Evolutionary conservation across 2,329 filamentous ascomycete genomes (phyloP), one percentile per base, ranked within the genome.

Genomic region (Diplodia intermedia): DNA sequence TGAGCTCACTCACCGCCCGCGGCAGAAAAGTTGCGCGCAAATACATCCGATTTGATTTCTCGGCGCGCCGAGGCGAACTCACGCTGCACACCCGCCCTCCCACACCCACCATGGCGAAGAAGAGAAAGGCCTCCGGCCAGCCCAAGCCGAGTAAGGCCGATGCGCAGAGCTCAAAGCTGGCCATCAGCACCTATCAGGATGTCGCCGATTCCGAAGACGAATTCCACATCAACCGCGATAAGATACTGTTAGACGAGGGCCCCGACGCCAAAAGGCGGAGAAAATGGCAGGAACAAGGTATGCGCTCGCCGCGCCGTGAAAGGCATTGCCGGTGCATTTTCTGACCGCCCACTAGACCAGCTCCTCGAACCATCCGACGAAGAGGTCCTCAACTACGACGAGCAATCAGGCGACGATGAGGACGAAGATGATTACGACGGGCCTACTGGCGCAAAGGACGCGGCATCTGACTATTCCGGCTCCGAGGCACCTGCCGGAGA

Each of bases 171-270:
- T 87, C 89, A 43, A 88, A 88, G 65, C 85, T 93, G 70, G 75
- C 77, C 23, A 81, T 86, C 67, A 79, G 76, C 68, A 89, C 87
- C 2, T 94, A 86, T 79, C 89, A 94, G 79, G 93, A 97, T 80
- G 90, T 99, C 73, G 92, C 94, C 71, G 90, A 97, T 78, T 96
- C 93, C 1, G 93, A 97, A 78, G 95, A 99, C 79, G 93, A 97
- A 77, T 97, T 97, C 78, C 92, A 94, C 75, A 84, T 94, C 69
- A 90, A 94, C 71, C 88, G 91, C 71, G 95, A 99, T 80, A 90
- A 92, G 76, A 89, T 99, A 70, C 80, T 94, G 74, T 85, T 99
- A 47, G 92, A 97, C 36, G 93, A 97, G 72, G 90, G 86, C 40
- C 92, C 90, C 15, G 86, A 88, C 49, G 89, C 89, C 36, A 97